Conservation (phyloP, 345 rosid species). For the Boechera divaricarpa region DNA sequence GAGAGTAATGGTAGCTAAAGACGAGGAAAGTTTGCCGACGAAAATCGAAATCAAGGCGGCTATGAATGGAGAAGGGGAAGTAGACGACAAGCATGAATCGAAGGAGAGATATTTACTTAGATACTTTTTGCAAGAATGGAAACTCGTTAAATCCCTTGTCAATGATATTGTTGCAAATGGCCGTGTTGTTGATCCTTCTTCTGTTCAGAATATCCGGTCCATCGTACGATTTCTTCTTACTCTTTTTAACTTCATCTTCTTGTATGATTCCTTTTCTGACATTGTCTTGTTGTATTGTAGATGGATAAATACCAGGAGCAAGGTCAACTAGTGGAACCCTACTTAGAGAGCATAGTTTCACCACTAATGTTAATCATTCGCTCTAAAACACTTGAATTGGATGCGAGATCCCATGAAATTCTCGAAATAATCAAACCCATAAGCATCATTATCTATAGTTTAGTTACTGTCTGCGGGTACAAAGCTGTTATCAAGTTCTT, state of each 20-base stretch:
- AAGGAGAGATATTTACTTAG: slow-evolving; percentile 71
- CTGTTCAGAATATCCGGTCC: slow-evolving; percentile 78
- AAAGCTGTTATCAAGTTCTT: too few relatives aligned
- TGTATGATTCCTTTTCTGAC: slow-evolving; percentile 5
- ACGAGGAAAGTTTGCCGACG: slow-evolving; percentile 26
- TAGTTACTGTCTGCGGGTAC: too few relatives aligned
- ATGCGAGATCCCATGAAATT: too few relatives aligned
- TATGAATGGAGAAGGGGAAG: slow-evolving; percentile 45
- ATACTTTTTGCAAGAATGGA: slow-evolving; percentile 86
- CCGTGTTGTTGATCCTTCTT: slow-evolving; percentile 62
- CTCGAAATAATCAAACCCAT: too few relatives aligned
- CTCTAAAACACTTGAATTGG: too few relatives aligned
- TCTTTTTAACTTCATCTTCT: background rate
- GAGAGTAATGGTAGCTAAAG: slow-evolving; percentile 43
- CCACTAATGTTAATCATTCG: too few relatives aligned
- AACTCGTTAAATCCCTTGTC: slow-evolving; percentile 71
- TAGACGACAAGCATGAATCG: slow-evolving; percentile 50
- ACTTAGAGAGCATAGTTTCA: too few relatives aligned
- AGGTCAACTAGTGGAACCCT: too few relatives aligned
- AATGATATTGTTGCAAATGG: slow-evolving; percentile 65
- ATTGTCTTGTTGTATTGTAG: slow-evolving; percentile 47
- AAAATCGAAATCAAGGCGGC: background rate
- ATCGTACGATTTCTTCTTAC: slow-evolving; percentile 53
- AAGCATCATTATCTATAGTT: too few relatives aligned
- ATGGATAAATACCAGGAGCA: slow-evolving; percentile 59